Conservation (phyloP, 306 rosid species). For the Quercus suber region DNA sequence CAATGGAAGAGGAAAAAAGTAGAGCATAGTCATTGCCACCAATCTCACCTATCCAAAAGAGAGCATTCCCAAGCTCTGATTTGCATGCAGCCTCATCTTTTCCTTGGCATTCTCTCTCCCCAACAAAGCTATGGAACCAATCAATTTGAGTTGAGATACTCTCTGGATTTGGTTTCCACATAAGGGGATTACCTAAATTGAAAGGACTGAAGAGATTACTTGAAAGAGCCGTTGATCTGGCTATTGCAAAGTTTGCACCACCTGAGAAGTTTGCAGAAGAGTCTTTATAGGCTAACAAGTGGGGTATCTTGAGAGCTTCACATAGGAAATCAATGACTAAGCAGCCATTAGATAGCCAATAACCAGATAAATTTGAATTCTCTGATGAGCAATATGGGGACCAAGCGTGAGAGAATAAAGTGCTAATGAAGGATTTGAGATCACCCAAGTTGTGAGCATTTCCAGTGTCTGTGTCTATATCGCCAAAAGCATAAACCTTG, state of each 20-base stretch:
- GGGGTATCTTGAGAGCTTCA: not conserved
- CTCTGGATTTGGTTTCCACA: slow-evolving; percentile 16
- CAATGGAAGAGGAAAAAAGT: not conserved
- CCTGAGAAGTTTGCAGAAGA: not conserved
- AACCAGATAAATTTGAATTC: not conserved
- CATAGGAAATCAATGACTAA: slow-evolving; percentile 17
- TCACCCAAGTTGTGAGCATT: slow-evolving; percentile 7
- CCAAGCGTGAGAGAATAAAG: not conserved
- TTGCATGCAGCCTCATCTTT: not conserved
- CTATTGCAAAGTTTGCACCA: slow-evolving; percentile 22
- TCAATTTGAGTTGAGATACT: slow-evolving; percentile 10
- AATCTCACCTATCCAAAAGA: slow-evolving; percentile 27
- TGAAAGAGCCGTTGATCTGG: slow-evolving; percentile 15
- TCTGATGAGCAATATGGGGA: too few species aligned
- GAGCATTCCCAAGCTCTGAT: not conserved
- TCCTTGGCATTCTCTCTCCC: not conserved
- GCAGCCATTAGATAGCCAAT: slow-evolving; percentile 14
- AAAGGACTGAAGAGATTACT: not conserved
- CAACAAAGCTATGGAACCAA: slow-evolving; percentile 12
- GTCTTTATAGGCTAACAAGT: not conserved
- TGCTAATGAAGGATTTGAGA: not conserved
- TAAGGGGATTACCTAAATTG: not conserved
- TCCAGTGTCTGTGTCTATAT: slow-evolving; percentile 24
- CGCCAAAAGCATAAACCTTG: slow-evolving; percentile 23
- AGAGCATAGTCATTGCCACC: slow-evolving; percentile 28